Evolutionary conservation across 495 filamentous ascomycete species (phyloP).

Genomic region (Xylaria grammica): DNA sequence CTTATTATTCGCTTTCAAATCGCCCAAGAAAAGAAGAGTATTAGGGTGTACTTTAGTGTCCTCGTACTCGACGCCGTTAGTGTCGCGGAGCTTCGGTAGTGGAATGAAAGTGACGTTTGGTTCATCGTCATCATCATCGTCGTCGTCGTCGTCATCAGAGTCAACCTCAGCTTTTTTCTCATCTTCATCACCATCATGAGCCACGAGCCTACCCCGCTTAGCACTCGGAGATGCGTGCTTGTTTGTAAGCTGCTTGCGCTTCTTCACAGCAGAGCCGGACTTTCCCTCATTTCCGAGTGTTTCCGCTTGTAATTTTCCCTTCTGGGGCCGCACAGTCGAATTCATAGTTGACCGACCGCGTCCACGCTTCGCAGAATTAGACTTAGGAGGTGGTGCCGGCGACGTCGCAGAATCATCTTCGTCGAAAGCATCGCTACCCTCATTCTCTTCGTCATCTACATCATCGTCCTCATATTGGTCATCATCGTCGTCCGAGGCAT

Average conservation of each 20-base stretch:
- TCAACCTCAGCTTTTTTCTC: constrained; percentile 25
- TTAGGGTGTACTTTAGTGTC: constrained; percentile 79
- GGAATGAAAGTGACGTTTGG: constrained; percentile 62
- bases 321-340: neutral
- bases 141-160: constrained; percentile 37
- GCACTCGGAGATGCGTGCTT: constrained; percentile 14
- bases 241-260: constrained; percentile 10
- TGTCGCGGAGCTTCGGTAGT: constrained; percentile 70
- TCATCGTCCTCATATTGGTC: constrained; percentile 33
- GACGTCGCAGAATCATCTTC: constrained; percentile 22
- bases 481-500: constrained; percentile 30
- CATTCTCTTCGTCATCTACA: constrained; percentile 29
- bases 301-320: constrained; percentile 10
- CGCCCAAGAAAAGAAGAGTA: constrained; percentile 76
- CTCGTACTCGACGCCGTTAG: constrained; percentile 68
- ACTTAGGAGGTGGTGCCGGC: constrained; percentile 13
- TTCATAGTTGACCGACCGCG: constrained; percentile 31
- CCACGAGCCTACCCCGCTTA: neutral
- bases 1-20: constrained; percentile 79
- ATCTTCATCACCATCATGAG: constrained; percentile 17
- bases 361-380: constrained; percentile 22
- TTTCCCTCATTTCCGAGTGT: neutral
- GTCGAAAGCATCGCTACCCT: constrained; percentile 31
- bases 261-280: constrained; percentile 15
- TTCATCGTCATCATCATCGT: constrained; percentile 42